Base-by-base conservation (phyloP, 805 yeast genomes). In the Barnettozyma vustinii region DNA sequence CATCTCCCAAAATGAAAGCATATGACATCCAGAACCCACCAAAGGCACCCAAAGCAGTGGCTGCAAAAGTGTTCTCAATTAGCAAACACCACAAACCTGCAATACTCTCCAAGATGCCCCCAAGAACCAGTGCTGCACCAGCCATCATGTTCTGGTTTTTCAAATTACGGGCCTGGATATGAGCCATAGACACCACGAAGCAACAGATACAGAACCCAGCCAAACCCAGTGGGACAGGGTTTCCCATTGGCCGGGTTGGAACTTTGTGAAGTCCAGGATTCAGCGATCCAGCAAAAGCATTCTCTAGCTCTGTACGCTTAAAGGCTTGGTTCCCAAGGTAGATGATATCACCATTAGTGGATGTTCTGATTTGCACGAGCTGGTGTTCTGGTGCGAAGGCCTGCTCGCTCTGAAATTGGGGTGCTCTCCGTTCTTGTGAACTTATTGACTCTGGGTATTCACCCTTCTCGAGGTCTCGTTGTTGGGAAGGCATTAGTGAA, bases 11-110 rank as follows among this genome's bases (percentile, higher is more conserved):
- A 26, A 84, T 76, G 32, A 85, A 85, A 51, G 83, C 90, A 72
- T 80, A 84, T 23, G 83, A 71, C 71, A 82, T 77, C 92, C 92
- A 84, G 64, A 84, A 84, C 3, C 88, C 91, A 50, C 87, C 92
- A 56, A 68, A 71, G 7, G 73, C 62, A 32, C 70, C 67, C 51
- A 71, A 61, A 20, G 69, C 68, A 26, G 84, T 75, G 56, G 83
- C 87, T 67, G 88, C 88, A 68, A 83, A 84, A 20, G 89, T 83
- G 66, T 83, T 84, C 57, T 85, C 90, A 37, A 79, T 72, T n/a
- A 83, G 80, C 66, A 84, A 74, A 66, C 86, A 88, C 77, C 86
- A 79, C 73, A 84, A 73, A 49, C 90, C 91, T 7, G 91, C 87
- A 51, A 83, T 68, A 49, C 82, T 68, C 65, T 84, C 90, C 50